Evolutionary conservation across 305 asterid species (phyloP), one percentile per base, ranked within the genome.

Genomic region (Fraxinus angustifolia): DNA sequence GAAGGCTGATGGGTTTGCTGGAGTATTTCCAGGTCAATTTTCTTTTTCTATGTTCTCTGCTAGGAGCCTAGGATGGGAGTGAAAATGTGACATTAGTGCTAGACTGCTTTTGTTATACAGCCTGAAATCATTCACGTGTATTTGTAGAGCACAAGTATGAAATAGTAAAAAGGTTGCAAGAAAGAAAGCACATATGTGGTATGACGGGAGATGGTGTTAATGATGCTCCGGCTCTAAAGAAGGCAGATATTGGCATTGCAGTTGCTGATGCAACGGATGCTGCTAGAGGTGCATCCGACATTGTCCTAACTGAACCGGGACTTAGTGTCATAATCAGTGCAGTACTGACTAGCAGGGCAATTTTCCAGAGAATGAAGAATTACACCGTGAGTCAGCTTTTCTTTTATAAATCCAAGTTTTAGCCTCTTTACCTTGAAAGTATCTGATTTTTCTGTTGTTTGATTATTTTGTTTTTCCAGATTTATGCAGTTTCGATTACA

Each of bases 151-250:
- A 93, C 83, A 93, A 93, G 76, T 93, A 90, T 40, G 97, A 93
- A 79, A 93, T 93, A 0, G 96, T 93, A 86, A 90, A 91, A 87
- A 90, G 86, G 76, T 84, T 93, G 82, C 97, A 93, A 86, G 91
- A 91, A 78, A 87, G 93, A 78, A 87, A 88, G 87, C 97, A 93
- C 85, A 93, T 93, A 36, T 90, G 93, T 79, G 97, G 96, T 4
- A 93, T 93, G 97, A 93, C 97, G 0, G 96, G 96, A 2, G 97
- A 93, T 68, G 97, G 97, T n/a, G 97, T 93, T 11, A 93, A 93
- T 19, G 97, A 93, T 26, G 97, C 97, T 8, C 97, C 96, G 36
- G 97, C 97, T 65, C 81, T 93, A 72, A 93, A 93, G 87, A 91
- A 88, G 88, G 98, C 98, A 6, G 98, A 93, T 78, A 93, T 93